Evolutionary conservation across 1,139 yeast species (phyloP).

Genomic region (Yamadazyma sp.): DNA sequence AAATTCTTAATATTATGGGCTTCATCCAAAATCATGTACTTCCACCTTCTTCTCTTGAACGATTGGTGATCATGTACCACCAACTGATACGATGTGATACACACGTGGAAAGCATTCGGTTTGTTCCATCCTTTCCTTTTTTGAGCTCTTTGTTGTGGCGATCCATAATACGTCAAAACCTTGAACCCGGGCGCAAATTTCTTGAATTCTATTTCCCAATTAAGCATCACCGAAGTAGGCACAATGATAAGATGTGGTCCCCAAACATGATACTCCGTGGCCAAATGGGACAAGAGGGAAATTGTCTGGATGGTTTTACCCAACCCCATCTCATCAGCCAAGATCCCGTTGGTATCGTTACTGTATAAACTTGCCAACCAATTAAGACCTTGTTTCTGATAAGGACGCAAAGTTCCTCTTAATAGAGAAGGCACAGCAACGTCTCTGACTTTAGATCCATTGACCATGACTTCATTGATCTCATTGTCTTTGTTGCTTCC

Average conservation of each 20-base stretch:
- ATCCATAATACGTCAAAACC: conserved; percentile 92
- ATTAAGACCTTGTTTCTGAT: conserved; percentile 94
- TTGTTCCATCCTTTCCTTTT: conserved; percentile 98
- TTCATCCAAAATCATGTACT: conserved; percentile 94
- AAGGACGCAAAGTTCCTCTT: conserved; percentile 85
- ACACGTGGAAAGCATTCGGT: conserved; percentile 93
- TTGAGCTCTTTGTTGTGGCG: conserved; percentile 96
- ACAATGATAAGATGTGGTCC: conserved; percentile 97
- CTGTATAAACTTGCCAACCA: conserved; percentile 96
- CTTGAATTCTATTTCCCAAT: conserved; percentile 99
- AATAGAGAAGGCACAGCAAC: conserved; percentile 67
- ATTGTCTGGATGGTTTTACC: conserved; percentile 98
- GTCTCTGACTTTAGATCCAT: conserved; percentile 58
- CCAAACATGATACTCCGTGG: conserved; percentile 94
- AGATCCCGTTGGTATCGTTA: conserved; percentile 90
- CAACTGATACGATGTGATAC: conserved; percentile 93
- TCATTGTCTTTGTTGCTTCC: conserved; percentile 17
- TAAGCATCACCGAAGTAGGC: conserved; percentile 97
- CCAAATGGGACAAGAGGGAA: conserved; percentile 79
- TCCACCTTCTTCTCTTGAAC: conserved; percentile 90
- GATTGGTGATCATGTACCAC: conserved; percentile 96
- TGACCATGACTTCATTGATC: conserved; percentile 35
- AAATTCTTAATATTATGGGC: conserved; percentile 98
- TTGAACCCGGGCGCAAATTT: conserved; percentile 98
- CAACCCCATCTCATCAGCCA: conserved; percentile 99